Evolutionary conservation across 2,329 filamentous ascomycete species (phyloP).

Genomic region (Passalora sequoiae): DNA sequence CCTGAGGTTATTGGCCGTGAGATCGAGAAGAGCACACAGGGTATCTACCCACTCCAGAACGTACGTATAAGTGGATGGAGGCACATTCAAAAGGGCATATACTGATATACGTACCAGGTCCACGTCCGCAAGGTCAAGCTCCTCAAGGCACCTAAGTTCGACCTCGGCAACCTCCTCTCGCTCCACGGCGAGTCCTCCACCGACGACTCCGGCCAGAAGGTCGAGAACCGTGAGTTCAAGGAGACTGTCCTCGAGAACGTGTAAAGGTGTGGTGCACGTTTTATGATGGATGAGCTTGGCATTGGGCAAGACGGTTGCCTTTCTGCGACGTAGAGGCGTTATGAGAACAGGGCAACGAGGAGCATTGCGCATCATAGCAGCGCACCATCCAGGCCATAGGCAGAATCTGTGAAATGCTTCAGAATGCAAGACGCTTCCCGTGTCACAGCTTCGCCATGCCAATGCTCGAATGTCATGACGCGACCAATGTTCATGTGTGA

Average conservation of each 20-base stretch:
- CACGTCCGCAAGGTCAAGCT: constrained; percentile 99
- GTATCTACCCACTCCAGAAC: constrained; percentile 99
- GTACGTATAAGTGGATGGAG: constrained; percentile 48
- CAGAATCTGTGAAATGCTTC: constrained; percentile 24
- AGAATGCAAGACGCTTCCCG: constrained; percentile 11
- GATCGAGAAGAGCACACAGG: constrained; percentile 99
- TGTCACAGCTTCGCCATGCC: not conserved
- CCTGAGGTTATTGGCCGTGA: constrained; percentile 98
- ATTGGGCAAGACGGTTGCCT: constrained; percentile 24
- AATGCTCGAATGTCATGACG: not conserved
- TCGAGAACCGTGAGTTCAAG: constrained; percentile 92
- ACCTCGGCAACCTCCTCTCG: constrained; percentile 90
- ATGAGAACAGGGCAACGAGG: constrained; percentile 23
- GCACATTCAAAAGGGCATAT: constrained; percentile 1
- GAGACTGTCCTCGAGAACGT: constrained; percentile 91
- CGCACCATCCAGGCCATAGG: constrained; percentile 22
- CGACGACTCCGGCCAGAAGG: constrained; percentile 96
- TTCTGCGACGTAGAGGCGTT: constrained; percentile 27
- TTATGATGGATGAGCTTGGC: constrained; percentile 19
- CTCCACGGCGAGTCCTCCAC: constrained; percentile 96
- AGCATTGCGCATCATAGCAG: constrained; percentile 20
- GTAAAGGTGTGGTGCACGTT: constrained; percentile 50
- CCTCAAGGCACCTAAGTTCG: constrained; percentile 97
- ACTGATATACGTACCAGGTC: constrained; percentile 58
- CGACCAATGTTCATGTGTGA: too few species aligned